Conservation (phyloP, 2,329 filamentous ascomycete species). For the Kalmusia sp. region DNA sequence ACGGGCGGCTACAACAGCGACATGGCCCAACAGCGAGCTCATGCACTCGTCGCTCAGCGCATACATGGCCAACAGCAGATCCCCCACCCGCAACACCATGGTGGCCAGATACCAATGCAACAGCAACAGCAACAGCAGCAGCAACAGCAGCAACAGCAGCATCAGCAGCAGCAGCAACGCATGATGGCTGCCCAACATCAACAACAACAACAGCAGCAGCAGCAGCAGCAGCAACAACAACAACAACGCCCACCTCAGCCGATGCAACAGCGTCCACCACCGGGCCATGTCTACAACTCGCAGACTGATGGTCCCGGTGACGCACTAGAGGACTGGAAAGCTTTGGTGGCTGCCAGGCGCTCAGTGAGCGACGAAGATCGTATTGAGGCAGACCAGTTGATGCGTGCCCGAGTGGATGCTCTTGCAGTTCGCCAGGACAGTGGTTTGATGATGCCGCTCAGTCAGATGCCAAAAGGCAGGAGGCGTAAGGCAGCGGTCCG, state of each 20-base stretch:
- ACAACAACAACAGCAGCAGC: constrained; percentile 28
- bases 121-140: constrained; percentile 33
- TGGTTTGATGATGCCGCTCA: constrained; percentile 77
- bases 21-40: constrained; percentile 62
- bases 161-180: constrained; percentile 37
- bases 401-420: constrained; percentile 72
- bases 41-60: constrained; percentile 53
- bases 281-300: constrained; percentile 50
- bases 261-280: constrained; percentile 50
- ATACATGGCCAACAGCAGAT: constrained; percentile 35
- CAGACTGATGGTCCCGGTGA: constrained; percentile 81
- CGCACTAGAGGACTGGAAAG: constrained; percentile 62
- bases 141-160: constrained; percentile 34
- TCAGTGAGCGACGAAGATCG: constrained; percentile 57
- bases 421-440: constrained; percentile 74
- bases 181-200: constrained; percentile 28
- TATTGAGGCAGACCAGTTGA: constrained; percentile 69
- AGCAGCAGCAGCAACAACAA: constrained; percentile 31
- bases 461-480: constrained; percentile 58
- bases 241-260: constrained; percentile 46
- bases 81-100: constrained; percentile 32
- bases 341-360: constrained; percentile 65
- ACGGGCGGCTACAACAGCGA: constrained; percentile 49
- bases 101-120: constrained; percentile 37
- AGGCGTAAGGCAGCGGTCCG: constrained; percentile 49